Evolutionary conservation across 306 rosid genomes (phyloP).

Genomic region (Abrus pulchellus): DNA sequence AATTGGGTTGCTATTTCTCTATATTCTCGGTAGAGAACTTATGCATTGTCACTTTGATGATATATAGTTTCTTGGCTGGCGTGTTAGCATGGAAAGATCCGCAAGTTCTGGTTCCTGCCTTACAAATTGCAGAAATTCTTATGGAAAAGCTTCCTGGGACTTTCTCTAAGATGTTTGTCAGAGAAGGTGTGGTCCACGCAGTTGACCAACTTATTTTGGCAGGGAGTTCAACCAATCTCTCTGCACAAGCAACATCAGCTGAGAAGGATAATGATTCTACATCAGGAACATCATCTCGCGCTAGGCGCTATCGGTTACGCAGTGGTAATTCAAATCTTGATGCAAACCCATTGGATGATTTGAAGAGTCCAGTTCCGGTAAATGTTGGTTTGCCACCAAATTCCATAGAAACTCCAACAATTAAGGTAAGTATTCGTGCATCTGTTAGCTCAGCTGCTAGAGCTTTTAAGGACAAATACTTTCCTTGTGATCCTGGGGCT

Average conservation of each 20-base stretch:
- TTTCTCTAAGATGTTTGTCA: slow-evolving; percentile 80
- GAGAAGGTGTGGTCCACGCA: slow-evolving; percentile 97
- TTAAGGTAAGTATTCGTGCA: slow-evolving; percentile 65
- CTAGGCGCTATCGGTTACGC: slow-evolving; percentile 82
- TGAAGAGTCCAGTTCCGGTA: slow-evolving; percentile 63
- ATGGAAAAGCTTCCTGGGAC: slow-evolving; percentile 92
- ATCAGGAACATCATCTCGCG: slow-evolving; percentile 69
- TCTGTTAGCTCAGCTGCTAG: slow-evolving; percentile 79
- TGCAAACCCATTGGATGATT: slow-evolving; percentile 70
- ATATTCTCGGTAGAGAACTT: slow-evolving; percentile 34
- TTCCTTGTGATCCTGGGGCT: slow-evolving; percentile 76
- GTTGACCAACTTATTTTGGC: slow-evolving; percentile 87
- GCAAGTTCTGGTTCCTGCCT: slow-evolving; percentile 82
- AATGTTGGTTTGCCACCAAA: slow-evolving; percentile 73
- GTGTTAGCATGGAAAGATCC: slow-evolving; percentile 98
- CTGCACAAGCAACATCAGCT: slow-evolving; percentile 63
- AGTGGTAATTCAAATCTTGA: slow-evolving; percentile 67
- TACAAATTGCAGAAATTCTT: slow-evolving; percentile 91
- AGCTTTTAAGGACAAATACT: slow-evolving; percentile 83
- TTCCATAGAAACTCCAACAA: slow-evolving; percentile 73
- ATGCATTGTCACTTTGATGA: slow-evolving; percentile 45
- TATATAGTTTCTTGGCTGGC: slow-evolving; percentile 82
- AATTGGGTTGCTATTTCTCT: slow-evolving; percentile 27
- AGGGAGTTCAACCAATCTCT: slow-evolving; percentile 58
- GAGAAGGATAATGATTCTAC: slow-evolving; percentile 78